Evolutionary conservation across 2,329 filamentous ascomycete genomes (phyloP).

Genomic region (Colletotrichum sp.): DNA sequence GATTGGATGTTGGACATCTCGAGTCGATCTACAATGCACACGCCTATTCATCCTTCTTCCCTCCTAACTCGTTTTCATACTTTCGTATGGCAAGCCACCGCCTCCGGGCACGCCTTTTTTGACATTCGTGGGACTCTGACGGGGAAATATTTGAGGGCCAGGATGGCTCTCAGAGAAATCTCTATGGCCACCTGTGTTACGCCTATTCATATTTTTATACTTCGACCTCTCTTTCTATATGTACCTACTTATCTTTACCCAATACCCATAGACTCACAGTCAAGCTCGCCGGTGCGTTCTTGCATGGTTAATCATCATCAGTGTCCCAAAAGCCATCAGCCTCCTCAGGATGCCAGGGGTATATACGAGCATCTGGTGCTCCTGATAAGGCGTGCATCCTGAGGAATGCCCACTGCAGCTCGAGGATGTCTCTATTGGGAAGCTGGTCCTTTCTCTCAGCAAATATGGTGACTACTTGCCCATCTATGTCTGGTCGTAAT

Average conservation of each 20-base stretch:
- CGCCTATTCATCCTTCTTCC: neutral
- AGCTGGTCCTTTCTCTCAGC: neutral
- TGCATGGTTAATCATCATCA: neutral
- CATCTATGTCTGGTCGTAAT: neutral
- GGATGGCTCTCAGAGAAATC: too few species aligned
- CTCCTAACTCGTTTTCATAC: too few species aligned
- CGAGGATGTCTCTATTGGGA: neutral
- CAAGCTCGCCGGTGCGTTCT: neutral
- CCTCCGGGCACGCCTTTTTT: too few species aligned
- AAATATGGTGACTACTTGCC: neutral
- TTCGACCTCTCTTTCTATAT: neutral
- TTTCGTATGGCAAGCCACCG: too few species aligned
- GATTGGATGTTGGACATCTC: neutral
- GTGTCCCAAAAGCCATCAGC: neutral
- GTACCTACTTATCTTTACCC: neutral
- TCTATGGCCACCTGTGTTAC: too few species aligned
- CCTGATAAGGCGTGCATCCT: neutral
- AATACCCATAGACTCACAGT: neutral
- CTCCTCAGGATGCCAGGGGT: neutral
- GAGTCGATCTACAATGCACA: neutral
- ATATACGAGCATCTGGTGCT: neutral
- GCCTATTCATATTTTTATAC: neutral
- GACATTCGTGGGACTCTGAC: too few species aligned
- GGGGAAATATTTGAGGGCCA: too few species aligned
- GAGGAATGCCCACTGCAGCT: neutral